Conservation (phyloP, 1,284 basidiomycete species). For the Malassezia dermatis region DNA sequence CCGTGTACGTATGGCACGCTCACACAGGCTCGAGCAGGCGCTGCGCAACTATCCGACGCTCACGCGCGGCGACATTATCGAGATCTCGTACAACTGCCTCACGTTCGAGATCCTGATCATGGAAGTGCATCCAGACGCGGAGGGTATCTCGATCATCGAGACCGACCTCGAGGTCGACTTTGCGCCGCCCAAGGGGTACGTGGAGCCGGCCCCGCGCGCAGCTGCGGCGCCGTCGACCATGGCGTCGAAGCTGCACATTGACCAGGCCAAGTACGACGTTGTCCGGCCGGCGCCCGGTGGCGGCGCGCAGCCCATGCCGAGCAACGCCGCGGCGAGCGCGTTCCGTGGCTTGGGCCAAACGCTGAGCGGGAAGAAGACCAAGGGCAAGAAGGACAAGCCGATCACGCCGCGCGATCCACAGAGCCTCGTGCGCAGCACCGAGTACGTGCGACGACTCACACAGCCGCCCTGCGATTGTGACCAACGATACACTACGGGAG, state of each 20-base stretch:
- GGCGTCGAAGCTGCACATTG: constrained; percentile 94
- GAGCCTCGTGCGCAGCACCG: constrained; percentile 41
- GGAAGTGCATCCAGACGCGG: constrained; percentile 67
- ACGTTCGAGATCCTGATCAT: constrained; percentile 90
- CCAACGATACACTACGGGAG: constrained; percentile 63
- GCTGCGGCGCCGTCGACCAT: constrained; percentile 77
- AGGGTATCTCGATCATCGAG: constrained; percentile 80
- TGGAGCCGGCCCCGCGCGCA: constrained; percentile 72
- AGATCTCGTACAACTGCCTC: constrained; percentile 57
- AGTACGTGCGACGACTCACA: constrained; percentile 15
- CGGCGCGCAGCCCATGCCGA: background rate
- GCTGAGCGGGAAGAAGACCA: constrained; percentile 44
- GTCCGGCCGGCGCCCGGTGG: constrained; percentile 38
- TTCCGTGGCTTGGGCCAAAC: constrained; percentile 42
- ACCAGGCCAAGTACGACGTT: constrained; percentile 49
- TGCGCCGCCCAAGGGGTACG: constrained; percentile 57
- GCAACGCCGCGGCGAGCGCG: constrained; percentile 5
- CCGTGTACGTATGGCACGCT: constrained; percentile 54
- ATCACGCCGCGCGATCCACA: constrained; percentile 37
- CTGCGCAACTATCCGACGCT: constrained; percentile 75
- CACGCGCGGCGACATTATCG: constrained; percentile 50
- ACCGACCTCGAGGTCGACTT: constrained; percentile 81
- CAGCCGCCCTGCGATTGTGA: constrained; percentile 74
- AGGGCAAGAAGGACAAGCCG: constrained; percentile 40
- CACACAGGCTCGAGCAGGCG: constrained; percentile 67